These are phyloP conservation scores for Pistacia vera DNA, from an alignment of 345 rosid species.

Conservation along the genomic window DNA sequence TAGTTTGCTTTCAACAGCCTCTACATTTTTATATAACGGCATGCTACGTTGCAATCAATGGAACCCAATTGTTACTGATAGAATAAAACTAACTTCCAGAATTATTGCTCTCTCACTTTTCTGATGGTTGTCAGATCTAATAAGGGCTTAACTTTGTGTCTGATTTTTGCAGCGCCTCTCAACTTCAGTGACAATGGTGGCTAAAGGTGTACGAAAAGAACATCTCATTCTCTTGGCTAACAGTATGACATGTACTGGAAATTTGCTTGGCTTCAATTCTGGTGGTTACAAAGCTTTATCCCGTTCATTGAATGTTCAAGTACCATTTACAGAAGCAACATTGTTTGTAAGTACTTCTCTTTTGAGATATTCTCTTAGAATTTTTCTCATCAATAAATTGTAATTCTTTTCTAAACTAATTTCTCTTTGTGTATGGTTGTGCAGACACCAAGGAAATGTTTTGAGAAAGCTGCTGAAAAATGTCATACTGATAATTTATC, in stretches of 20 bases:
- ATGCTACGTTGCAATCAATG: background rate
- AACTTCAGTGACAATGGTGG: conserved; percentile 74
- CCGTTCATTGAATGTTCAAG: conserved; percentile 76
- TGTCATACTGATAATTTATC: conserved; percentile 72
- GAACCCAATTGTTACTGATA: background rate
- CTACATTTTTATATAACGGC: background rate
- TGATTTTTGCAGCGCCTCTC: conserved; percentile 78
- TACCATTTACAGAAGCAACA: conserved; percentile 96
- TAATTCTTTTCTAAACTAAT: conserved; percentile 3
- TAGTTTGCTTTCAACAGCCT: background rate
- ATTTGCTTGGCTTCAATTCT: conserved; percentile 83
- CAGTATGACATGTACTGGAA: conserved; percentile 90
- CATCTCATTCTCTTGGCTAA: conserved; percentile 85
- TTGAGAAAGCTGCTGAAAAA: conserved; percentile 93
- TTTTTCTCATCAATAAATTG: conserved; percentile 16
- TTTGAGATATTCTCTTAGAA: conserved; percentile 5
- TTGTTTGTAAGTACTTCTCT: conserved; percentile 60
- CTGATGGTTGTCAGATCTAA: background rate
- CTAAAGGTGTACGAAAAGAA: conserved; percentile 85
- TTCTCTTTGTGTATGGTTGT: conserved; percentile 15
- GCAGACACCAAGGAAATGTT: conserved; percentile 85
- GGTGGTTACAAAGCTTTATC: conserved; percentile 82
- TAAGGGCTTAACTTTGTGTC: conserved; percentile 8
- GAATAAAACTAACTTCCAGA: background rate
- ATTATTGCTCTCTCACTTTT: background rate